Conservation (phyloP, 2,329 filamentous ascomycete genomes). For the Colletotrichum abscissum region DNA sequence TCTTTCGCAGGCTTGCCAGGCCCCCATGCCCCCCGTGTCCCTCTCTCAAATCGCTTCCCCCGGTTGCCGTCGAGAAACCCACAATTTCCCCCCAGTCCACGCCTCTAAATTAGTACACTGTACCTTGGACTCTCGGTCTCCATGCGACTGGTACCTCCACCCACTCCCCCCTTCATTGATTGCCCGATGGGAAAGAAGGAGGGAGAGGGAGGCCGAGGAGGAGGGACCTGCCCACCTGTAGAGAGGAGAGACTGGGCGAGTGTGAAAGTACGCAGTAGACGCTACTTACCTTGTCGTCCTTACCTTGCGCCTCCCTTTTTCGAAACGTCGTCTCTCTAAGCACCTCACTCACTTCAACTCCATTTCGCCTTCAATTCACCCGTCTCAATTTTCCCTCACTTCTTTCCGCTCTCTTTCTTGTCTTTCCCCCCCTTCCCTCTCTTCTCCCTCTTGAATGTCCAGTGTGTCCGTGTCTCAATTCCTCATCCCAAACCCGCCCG, state of each 20-base stretch:
- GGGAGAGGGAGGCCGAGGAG: neutral
- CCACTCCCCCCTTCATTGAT: slow-evolving; percentile 22
- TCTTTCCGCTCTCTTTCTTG: neutral
- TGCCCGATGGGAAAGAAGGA: neutral
- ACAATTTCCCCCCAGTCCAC: slow-evolving; percentile 1
- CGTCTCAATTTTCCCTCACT: neutral
- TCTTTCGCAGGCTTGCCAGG: neutral
- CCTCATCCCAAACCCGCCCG: neutral
- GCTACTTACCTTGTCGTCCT: slow-evolving; percentile 2
- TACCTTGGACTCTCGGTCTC: neutral
- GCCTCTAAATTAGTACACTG: neutral
- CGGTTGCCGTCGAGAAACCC: slow-evolving; percentile 2
- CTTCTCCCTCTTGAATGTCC: neutral
- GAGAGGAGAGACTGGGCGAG: neutral
- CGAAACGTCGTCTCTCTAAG: slow-evolving; percentile 22
- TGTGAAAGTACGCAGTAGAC: neutral
- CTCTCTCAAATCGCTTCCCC: slow-evolving; percentile 2
- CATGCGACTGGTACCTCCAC: slow-evolving; percentile 16
- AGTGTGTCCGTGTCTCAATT: neutral
- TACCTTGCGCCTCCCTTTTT: slow-evolving; percentile 24
- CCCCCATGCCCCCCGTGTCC: neutral
- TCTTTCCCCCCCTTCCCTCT: neutral
- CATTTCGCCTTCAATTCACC: slow-evolving; percentile 16
- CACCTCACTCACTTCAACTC: slow-evolving; percentile 2
- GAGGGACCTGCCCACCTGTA: too few relatives aligned